phyloP scores from a whole-genome alignment of 2,329 filamentous ascomycete species.

The Calonectria hongkongensis region DNA sequence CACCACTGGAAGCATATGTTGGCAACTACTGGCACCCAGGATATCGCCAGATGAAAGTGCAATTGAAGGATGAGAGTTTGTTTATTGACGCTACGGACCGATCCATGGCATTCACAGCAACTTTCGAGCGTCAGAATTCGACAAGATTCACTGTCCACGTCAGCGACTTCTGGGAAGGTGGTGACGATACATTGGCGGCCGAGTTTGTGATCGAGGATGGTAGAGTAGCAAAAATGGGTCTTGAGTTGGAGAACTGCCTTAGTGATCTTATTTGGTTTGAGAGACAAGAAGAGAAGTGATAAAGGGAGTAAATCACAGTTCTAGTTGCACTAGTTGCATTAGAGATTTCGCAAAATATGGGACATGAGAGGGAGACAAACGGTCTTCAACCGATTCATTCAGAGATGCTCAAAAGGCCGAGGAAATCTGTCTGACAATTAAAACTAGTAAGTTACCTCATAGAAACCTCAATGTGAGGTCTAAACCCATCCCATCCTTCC shows the following conservation, averaged over 20 bases:
- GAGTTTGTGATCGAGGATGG: conserved; percentile 49
- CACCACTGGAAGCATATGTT: conserved; percentile 41
- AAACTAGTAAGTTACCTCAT: no score
- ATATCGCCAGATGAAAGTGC: conserved; percentile 50
- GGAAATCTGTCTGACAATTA: no score
- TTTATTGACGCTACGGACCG: conserved; percentile 56
- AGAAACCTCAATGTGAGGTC: conserved; percentile 5
- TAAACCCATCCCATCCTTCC: not conserved
- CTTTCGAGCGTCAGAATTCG: conserved; percentile 48
- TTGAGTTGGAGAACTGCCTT: conserved; percentile 46
- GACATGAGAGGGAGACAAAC: no score
- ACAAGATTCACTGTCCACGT: conserved; percentile 46
- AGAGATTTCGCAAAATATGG: no score
- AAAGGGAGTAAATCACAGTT: no score
- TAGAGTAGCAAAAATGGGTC: conserved; percentile 40
- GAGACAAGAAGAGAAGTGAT: not conserved
- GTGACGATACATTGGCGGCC: conserved; percentile 34
- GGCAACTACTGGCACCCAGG: conserved; percentile 54
- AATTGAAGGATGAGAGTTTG: conserved; percentile 42
- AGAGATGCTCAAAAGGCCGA: no score
- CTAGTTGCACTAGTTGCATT: no score
- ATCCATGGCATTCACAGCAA: conserved; percentile 53
- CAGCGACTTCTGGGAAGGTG: conserved; percentile 43
- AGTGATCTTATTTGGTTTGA: conserved; percentile 51
- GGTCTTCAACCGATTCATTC: no score